Evolutionary conservation across 768 basidiomycete species (phyloP), one percentile per base, ranked within the genome.

Genomic region (Agaricus subrufescens): DNA sequence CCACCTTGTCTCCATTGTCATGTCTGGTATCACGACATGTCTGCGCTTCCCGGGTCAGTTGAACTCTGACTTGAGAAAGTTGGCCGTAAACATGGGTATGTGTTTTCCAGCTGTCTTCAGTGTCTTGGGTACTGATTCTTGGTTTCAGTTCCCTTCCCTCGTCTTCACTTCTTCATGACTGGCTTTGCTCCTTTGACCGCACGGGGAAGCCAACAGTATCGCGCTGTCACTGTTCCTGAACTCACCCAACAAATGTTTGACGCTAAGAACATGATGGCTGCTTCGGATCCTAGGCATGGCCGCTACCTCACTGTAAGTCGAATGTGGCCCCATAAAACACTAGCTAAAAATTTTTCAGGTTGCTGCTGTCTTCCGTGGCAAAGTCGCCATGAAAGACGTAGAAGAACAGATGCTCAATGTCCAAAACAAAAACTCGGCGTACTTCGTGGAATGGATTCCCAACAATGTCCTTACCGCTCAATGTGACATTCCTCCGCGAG

Each of bases 251-350:
- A 99, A 68, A 98, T 98, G 95, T 99, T 98, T 72, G 96, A 98
- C 65, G 92, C 94, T 45, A 98, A 97, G 85, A 98, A 98, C 87
- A 95, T 96, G 93, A 96, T 98, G 94, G 94, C 95, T 63, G 97
- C 97, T 25, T 91, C 91, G 25, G 94, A 98, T 77, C 97, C 97
- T 42, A 80, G 94, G 68, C 91, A 97, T 63, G 97, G 97, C 60
- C 91, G 94, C 65, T 99, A 98, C 78, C 87, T 99, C 59, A 99
- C 97, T 40, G 96, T 88, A 64, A 50, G 82, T 65, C 11, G 44
- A 29, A 34, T 11, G 11, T 15, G 50, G 1, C 43, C 25, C 53
- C 54, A 5, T 44, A 19, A 15, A 12, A 5, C 38, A 6, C 8
- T 44, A 30, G 48, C 50, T 26, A 27, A 39, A 10, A 19, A 3